Conservation (phyloP, 345 rosid genomes). For the Corymbia maculata region DNA sequence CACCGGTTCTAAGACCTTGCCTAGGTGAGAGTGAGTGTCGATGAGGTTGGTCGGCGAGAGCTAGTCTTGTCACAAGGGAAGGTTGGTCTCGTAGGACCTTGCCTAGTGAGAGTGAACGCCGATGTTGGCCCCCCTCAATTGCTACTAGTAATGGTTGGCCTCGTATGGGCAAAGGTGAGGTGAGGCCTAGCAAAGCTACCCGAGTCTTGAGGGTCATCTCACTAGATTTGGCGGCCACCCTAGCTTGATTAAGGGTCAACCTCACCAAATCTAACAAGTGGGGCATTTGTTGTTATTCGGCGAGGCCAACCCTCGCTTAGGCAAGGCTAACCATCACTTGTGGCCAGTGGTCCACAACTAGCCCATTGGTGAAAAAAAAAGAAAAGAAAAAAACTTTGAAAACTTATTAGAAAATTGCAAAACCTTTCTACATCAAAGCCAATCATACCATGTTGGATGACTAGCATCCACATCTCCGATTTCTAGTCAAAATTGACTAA, state of each 20-base stretch:
- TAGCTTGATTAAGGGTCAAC: fast-evolving
- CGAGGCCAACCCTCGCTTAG: too few relatives aligned
- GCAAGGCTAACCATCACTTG: too few relatives aligned
- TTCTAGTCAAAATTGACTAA: background rate
- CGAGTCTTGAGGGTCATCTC: background rate
- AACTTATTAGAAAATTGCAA: too few relatives aligned
- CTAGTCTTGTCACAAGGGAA: background rate
- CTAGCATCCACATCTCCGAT: too few relatives aligned
- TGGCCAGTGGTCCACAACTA: background rate
- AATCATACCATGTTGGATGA: fast-evolving
- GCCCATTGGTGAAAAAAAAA: background rate
- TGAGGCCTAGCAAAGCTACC: background rate
- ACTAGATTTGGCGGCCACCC: fast-evolving
- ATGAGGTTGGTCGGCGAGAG: background rate
- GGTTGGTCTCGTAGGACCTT: background rate
- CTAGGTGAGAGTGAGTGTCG: fast-evolving
- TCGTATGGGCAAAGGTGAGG: fast-evolving
- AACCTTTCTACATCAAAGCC: too few relatives aligned
- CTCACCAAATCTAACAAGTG: background rate
- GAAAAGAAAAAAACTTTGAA: too few relatives aligned
- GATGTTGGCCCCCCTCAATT: background rate
- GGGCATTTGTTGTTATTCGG: too few relatives aligned
- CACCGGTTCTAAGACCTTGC: fast-evolving
- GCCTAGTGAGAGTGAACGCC: fast-evolving
- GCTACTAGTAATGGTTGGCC: fast-evolving